phyloP scores from a whole-genome alignment of 352 stramenopile genomes.

The Globisporangium lucens region DNA sequence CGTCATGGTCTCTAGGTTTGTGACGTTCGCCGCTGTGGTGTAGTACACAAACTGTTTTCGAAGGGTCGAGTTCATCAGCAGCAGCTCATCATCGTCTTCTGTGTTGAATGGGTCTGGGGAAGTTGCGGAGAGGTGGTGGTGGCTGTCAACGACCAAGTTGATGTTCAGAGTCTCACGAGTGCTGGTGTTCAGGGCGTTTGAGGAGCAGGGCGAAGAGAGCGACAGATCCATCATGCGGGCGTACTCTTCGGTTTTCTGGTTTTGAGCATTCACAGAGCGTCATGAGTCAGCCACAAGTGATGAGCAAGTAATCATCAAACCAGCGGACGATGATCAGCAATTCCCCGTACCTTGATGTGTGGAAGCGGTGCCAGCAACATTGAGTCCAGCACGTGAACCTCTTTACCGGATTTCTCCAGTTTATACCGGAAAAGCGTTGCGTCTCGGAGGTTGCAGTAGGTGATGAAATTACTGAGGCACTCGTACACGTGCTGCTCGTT shows the following conservation, averaged over 20 bases:
- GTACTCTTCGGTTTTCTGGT: constrained; percentile 33
- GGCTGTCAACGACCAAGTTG: background rate
- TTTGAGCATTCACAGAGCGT: background rate
- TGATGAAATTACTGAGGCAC: constrained; percentile 60
- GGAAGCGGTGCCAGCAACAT: constrained; percentile 43
- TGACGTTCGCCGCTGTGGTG: constrained; percentile 56
- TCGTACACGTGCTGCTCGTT: constrained; percentile 77
- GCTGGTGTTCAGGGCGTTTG: background rate
- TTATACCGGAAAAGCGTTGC: constrained; percentile 47
- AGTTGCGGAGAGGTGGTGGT: background rate
- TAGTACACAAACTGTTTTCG: constrained; percentile 69
- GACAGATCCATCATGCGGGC: constrained; percentile 41
- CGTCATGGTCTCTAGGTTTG: constrained; percentile 61
- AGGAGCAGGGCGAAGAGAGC: constrained; percentile 17
- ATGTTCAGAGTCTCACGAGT: background rate
- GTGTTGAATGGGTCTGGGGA: background rate
- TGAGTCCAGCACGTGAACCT: constrained; percentile 60
- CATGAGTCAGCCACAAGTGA: background rate
- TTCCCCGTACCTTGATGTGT: constrained; percentile 38
- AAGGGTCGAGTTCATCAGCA: constrained; percentile 54
- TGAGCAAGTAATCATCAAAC: background rate
- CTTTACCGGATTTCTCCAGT: constrained; percentile 47
- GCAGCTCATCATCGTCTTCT: constrained; percentile 10
- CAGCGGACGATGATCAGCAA: background rate
- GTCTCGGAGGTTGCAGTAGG: constrained; percentile 43